Percentiles rank a stretch among this genome's conserved stretches.
Evolutionary conservation across 139 green algal species (phyloP).

Genomic region (Edaphochlamys debaryana): DNA sequence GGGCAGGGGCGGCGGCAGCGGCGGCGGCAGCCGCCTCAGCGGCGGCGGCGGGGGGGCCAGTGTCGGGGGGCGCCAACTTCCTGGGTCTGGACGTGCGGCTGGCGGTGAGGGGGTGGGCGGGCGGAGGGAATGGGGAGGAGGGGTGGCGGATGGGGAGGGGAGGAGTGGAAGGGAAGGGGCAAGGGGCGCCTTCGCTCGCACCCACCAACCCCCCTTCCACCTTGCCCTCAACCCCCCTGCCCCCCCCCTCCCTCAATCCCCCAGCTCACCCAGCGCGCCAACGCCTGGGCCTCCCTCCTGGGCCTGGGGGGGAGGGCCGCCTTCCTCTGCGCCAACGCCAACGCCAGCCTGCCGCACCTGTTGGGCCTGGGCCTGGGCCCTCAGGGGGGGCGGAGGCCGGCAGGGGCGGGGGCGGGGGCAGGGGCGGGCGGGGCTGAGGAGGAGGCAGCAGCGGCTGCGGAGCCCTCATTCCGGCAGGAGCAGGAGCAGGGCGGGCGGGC

Average conservation of each 20-base stretch:
- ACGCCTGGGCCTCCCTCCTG: not conserved
- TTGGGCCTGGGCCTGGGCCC: not conserved
- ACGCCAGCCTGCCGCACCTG: slow-evolving; percentile 12
- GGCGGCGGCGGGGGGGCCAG: not conserved
- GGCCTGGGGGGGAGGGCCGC: not conserved
- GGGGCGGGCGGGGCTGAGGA: not conserved
- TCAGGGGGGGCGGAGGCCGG: too few relatives aligned
- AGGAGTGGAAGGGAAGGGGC: too few relatives aligned
- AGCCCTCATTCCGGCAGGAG: not conserved
- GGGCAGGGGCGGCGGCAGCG: not conserved
- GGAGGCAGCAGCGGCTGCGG: not conserved
- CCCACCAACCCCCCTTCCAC: too few relatives aligned
- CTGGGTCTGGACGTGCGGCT: slow-evolving; percentile 20
- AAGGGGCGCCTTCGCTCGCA: too few relatives aligned
- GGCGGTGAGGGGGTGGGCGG: not conserved
- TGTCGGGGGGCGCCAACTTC: not conserved
- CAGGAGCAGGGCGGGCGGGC: too few relatives aligned
- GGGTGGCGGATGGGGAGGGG: too few relatives aligned
- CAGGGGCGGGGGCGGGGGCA: not conserved
- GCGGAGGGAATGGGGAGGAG: too few relatives aligned
- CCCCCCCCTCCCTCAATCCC: not conserved
- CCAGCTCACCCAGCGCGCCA: slow-evolving; percentile 9
- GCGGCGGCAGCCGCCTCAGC: not conserved
- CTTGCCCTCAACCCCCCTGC: not conserved
- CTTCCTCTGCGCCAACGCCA: slow-evolving; percentile 30